Conservation (phyloP, 106 monocot species). For the Ottelia alismoides region DNA sequence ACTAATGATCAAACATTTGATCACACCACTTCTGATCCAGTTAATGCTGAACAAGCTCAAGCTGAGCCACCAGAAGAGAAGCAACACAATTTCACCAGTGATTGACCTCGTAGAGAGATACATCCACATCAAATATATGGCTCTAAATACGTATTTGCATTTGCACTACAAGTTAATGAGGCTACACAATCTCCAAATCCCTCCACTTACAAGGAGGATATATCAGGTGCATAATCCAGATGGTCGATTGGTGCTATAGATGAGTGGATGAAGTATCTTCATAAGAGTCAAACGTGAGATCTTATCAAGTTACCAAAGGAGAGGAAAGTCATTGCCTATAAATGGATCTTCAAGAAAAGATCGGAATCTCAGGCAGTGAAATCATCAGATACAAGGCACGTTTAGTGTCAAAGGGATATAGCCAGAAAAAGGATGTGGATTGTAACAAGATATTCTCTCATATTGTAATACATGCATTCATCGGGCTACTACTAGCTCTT, state of each 20-base stretch:
- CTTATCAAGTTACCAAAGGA: background rate
- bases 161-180: background rate
- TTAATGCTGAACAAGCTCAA: too few species aligned
- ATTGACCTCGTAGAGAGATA: background rate
- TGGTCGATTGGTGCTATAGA: background rate
- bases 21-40: too few species aligned
- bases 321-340: background rate
- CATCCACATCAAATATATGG: background rate
- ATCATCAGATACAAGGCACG: background rate
- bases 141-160: background rate
- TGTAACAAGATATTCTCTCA: background rate
- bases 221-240: background rate
- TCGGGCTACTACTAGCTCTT: background rate
- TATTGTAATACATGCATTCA: background rate
- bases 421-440: background rate
- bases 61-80: too few species aligned
- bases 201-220: background rate
- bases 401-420: background rate
- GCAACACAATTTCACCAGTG: background rate
- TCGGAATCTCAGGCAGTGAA: background rate
- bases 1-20: too few species aligned
- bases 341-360: conserved; percentile 1
- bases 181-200: background rate
- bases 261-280: background rate
- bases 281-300: conserved; percentile 5